These are phyloP conservation scores for Dryas drummondii DNA, from an alignment of 306 rosid genomes.

Conservation along the genomic window DNA sequence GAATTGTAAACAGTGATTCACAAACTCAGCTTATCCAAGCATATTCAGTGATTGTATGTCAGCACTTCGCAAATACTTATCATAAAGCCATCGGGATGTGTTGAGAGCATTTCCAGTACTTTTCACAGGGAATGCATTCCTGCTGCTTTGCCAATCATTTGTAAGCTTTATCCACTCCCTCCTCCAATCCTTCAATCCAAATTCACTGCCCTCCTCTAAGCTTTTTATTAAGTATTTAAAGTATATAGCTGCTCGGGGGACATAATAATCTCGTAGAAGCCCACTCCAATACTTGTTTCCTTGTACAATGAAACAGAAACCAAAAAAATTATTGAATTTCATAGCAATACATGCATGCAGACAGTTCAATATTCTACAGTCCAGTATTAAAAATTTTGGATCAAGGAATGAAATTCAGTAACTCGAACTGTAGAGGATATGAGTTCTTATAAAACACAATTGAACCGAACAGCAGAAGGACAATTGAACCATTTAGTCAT, in stretches of 20 bases:
- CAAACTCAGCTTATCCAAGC: not conserved
- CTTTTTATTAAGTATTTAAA: slow-evolving; percentile 68
- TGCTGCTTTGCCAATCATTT: slow-evolving; percentile 74
- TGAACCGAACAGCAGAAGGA: too few relatives aligned
- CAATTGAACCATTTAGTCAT: slow-evolving; percentile 5
- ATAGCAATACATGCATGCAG: not conserved
- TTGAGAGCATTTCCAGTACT: slow-evolving; percentile 60
- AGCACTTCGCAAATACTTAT: slow-evolving; percentile 47
- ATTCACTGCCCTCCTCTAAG: slow-evolving; percentile 44
- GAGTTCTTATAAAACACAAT: not conserved
- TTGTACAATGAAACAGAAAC: slow-evolving; percentile 10
- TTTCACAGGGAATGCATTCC: slow-evolving; percentile 47
- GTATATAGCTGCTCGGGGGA: slow-evolving; percentile 84
- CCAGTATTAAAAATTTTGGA: too few relatives aligned
- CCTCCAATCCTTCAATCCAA: slow-evolving; percentile 69
- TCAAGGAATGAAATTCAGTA: not conserved
- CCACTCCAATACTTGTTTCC: slow-evolving; percentile 97
- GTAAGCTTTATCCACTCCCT: slow-evolving; percentile 88
- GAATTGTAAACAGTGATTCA: not conserved
- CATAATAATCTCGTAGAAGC: slow-evolving; percentile 71
- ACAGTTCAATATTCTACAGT: not conserved
- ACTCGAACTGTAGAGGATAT: not conserved
- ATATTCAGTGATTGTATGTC: slow-evolving; percentile 17
- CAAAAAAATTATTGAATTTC: not conserved
- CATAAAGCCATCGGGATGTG: slow-evolving; percentile 55